Base-by-base conservation (phyloP, 2,329 filamentous ascomycete species). In the Neonectria sp. region DNA sequence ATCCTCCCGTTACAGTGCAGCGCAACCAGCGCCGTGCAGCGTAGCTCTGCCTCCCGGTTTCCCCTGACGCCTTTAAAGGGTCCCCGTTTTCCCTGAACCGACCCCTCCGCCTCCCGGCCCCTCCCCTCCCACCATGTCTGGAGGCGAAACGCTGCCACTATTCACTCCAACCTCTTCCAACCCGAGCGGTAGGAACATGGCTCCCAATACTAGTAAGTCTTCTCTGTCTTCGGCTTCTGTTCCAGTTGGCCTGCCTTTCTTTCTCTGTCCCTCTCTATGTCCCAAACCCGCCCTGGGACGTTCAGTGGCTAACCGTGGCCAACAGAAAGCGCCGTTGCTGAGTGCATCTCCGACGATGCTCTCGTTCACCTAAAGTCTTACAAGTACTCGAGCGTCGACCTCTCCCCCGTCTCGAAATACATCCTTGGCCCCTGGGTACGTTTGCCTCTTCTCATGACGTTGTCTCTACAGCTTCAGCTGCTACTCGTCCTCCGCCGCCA, bases 311-410 rank as follows among this genome's bases (percentile, higher is more conserved):
- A 24, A 45, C n/a, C 6, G 7, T 5, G 13, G 21, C 12, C 35
- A 24, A 21, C 48, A 62, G 63, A 51, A 45, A 49, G 9, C 55
- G 31, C 63, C 82, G 88, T 85, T 64, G 89, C 91, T 74, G 91
- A 92, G 81, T 92, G 92, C 82, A 85, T 98, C 74, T 97, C 95
- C 31, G 94, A 97, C 76, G 95, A 98, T 77, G 94, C 94, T 61
- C 89, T 99, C 74, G 87, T 93, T 68, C 95, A 98, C 80, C 91
- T 99, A 76, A 96, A 95, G 83, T 91, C 92, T 67, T 99, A 99
- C 90, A 97, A 98, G 80, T 99, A 99, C 83, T 97, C 95, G 75
- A 94, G 93, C 77, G 95, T 99, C 82, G 96, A 99, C 86, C 95
- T 97, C 83, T 98, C 95, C 57, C 92, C 93, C 69, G 90, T 98